Evolutionary conservation across 1,139 yeast genomes (phyloP), one percentile per base, ranked within the genome.

Genomic region (Yamadazyma spencermartinsiae): DNA sequence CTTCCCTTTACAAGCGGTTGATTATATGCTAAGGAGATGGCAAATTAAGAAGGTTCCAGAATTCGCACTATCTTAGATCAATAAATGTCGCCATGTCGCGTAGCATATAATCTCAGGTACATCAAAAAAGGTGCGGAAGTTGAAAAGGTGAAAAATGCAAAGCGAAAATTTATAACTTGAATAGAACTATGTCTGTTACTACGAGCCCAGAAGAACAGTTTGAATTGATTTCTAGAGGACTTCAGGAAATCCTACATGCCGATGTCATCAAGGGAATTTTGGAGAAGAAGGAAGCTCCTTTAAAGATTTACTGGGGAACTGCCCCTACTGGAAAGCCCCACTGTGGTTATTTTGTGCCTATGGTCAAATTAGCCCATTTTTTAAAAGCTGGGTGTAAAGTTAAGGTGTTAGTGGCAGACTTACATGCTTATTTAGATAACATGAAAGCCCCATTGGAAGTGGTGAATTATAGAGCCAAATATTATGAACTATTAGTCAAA

Each of bases 371-470:
- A 53, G 98, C 98, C 4, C 94, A 94, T 59, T 88, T 92, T 61
- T 75, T 94, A 61, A 84, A 82, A 56, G 98, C 99, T 7, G 98
- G 98, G 11, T 88, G 96, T 68, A 94, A 88, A 60, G 95, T 94
- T 36, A 89, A 82, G 2, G 94, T 94, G 7, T 76, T 94, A 44
- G 64, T 94, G 52, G 99, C 98, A n/a, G 98, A 94, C 59, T 72
- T 94, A 58, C 99, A 94, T 56, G 99, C 98, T 9, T 94, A 84
- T 58, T 77, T 94, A 60, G 99, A 94, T 60, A 94, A 92, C 71
- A 90, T 92, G 98, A 92, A 94, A 72, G 98, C 98, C 3, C 86
- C 98, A 34, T 75, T 92, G 57, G 98, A 92, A 57, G 88, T 87
- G 43, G 97, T 94, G 35, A 76, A 80, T 48, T 75, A 80, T 75